phyloP scores from a whole-genome alignment of 1,284 basidiomycete species.

The Microbotryum lychnidis-dioicae region DNA sequence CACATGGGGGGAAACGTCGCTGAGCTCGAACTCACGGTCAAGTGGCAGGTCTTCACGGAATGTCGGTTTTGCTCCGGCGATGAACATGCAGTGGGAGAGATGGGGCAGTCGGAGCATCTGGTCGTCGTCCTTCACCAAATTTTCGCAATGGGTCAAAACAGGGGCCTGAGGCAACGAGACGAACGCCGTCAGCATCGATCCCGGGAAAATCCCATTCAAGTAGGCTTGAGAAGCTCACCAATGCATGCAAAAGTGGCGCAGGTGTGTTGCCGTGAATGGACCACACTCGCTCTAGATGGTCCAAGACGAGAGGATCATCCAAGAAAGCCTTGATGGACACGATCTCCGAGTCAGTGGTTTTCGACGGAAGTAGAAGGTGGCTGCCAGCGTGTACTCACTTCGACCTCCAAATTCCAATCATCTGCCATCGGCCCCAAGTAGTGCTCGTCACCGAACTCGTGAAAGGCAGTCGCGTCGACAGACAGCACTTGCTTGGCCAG shows the following conservation, averaged over 20 bases:
- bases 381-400: constrained; percentile 41
- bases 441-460: constrained; percentile 35
- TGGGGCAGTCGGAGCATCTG: constrained; percentile 3
- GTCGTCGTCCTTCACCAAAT: too few species aligned
- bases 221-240: constrained; percentile 16
- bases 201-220: not conserved
- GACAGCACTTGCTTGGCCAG: constrained; percentile 35
- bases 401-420: constrained; percentile 55
- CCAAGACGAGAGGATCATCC: constrained; percentile 33
- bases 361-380: not conserved
- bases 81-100: constrained; percentile 9
- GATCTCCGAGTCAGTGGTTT: not conserved
- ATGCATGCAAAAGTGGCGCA: constrained; percentile 12
- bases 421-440: constrained; percentile 35
- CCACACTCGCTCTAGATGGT: constrained; percentile 50
- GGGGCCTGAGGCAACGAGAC: too few species aligned
- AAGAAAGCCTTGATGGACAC: constrained; percentile 36
- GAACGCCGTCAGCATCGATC: too few species aligned
- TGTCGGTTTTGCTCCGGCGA: not conserved
- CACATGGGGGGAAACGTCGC: not conserved
- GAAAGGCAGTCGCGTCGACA: constrained; percentile 37
- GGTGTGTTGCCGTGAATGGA: constrained; percentile 19
- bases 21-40: constrained; percentile 4
- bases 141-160: too few species aligned
- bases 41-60: constrained; percentile 14